A percentile compares a stretch with the other conserved stretches of the same genome.
Conservation (phyloP, 768 basidiomycete species). For the Podaxis sp. region DNA sequence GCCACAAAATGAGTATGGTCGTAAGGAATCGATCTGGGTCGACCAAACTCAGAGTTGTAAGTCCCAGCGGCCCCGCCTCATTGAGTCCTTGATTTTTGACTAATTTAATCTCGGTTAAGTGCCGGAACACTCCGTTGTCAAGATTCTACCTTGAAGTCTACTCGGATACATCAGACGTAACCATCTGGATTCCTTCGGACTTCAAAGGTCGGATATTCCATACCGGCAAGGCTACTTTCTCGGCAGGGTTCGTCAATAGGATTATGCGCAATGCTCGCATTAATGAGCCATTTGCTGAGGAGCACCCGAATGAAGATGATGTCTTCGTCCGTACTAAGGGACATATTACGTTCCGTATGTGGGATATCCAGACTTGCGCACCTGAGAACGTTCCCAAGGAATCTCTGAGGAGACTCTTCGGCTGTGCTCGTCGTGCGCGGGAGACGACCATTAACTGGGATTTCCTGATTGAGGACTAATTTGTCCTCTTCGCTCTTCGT, state of each 20-base stretch:
- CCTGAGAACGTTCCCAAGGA: slow-evolving; percentile 67
- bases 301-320: slow-evolving; percentile 50
- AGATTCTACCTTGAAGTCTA: slow-evolving; percentile 66
- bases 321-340: slow-evolving; percentile 64
- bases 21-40: slow-evolving; percentile 50
- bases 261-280: slow-evolving; percentile 55
- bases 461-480: slow-evolving; percentile 70
- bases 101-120: slow-evolving; percentile 37
- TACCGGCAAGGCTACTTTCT: slow-evolving; percentile 54
- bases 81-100: slow-evolving; percentile 4
- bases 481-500: slow-evolving; percentile 12
- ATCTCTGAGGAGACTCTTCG: slow-evolving; percentile 61
- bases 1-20: slow-evolving; percentile 73
- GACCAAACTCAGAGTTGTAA: slow-evolving; percentile 72
- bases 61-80: slow-evolving; percentile 29
- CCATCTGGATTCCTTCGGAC: slow-evolving; percentile 77
- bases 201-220: slow-evolving; percentile 69
- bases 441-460: slow-evolving; percentile 73
- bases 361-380: slow-evolving; percentile 67
- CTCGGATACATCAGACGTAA: slow-evolving; percentile 67
- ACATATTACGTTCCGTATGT: slow-evolving; percentile 70
- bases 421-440: slow-evolving; percentile 53
- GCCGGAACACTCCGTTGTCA: slow-evolving; percentile 52
- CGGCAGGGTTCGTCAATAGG: slow-evolving; percentile 72
- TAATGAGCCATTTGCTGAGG: slow-evolving; percentile 38